These are phyloP conservation scores for Eimeria falciformis DNA, from an alignment of 169 alveolate genomes.

Conservation along the genomic window DNA sequence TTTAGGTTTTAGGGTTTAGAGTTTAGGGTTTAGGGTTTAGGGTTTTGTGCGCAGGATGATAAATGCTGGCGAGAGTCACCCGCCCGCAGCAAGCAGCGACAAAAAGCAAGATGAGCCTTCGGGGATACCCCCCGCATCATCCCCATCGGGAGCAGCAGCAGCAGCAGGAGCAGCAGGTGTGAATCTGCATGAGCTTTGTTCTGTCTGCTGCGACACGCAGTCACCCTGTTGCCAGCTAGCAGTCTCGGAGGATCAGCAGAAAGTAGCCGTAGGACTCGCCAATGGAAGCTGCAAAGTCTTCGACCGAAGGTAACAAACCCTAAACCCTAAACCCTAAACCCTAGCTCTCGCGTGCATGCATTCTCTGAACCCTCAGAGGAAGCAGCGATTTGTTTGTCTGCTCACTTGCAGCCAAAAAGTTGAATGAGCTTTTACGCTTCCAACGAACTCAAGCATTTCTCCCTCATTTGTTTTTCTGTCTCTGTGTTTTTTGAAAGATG, in stretches of 20 bases:
- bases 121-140: not conserved
- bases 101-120: conserved; percentile 11
- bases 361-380: too few species aligned
- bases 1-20: not conserved
- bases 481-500: too few species aligned
- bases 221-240: conserved; percentile 68
- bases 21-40: not conserved
- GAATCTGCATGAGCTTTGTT: not conserved
- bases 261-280: conserved; percentile 64
- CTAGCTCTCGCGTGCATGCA: too few species aligned
- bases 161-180: conserved; percentile 35
- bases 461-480: too few species aligned
- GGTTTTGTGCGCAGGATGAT: not conserved
- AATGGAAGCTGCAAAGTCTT: conserved; percentile 54
- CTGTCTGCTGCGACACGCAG: conserved; percentile 45
- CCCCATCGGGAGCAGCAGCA: conserved; percentile 48
- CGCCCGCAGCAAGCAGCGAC: conserved; percentile 35
- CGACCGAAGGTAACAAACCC: conserved; percentile 50
- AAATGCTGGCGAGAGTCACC: not conserved
- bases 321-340: conserved; percentile 52
- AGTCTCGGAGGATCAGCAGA: conserved; percentile 3
- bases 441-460: too few species aligned
- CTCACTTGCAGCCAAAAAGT: too few species aligned
- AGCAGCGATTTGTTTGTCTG: too few species aligned
- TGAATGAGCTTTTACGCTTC: too few species aligned